Base-by-base conservation (phyloP, 1,139 yeast genomes). In the Neolecta irregularis region DNA sequence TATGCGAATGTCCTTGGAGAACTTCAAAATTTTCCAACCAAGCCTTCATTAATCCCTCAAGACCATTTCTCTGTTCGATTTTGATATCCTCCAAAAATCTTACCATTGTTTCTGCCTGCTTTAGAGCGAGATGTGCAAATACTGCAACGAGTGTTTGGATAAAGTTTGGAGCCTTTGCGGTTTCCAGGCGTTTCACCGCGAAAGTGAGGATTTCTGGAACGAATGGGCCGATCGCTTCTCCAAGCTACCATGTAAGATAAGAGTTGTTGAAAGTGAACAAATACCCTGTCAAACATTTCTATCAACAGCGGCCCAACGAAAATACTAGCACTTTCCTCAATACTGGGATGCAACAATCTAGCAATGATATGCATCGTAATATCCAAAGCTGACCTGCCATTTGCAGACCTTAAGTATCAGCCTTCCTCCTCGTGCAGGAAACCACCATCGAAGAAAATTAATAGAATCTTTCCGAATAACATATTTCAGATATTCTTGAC, bases 11-110 rank as follows among this genome's bases (percentile, higher is more conserved):
- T 5, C 42, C 39, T 12, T 36, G 39, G 24, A 40, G 36, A 24
- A 33, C 38, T 19, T 34, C 33, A 17, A 39, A 33, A 13, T 39
- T 38, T 22, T 40, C 43, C 21, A 37, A 40, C 43, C 43, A 40
- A 18, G 39, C 34, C 19, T 31, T n/a, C 37, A 39, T 33, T n/a
- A 40, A 29, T 9, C 34, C 24, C n/a, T 40, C 40, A 5, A 40
- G 22, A 6, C 39, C 43, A 2, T 30, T 18, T 16, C 28, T 24
- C 5, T 24, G 34, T 11, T 13, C 26, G 23, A 34, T 2, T 15
- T 12, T 35, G 22, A 26, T 31, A 17, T 7, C 15, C 15, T 24
- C 21, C 33, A 40, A 26, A 23, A 40, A 40, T 15, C 35, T 33
- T 7, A 40, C 31, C 3, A 35, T 20, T 4, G 32, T 30, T 9